Evolutionary conservation across 225 moss, liverwort and hornwort species (phyloP), one percentile per base, ranked within the genome.

Genomic region (Marchantia paleacea): DNA sequence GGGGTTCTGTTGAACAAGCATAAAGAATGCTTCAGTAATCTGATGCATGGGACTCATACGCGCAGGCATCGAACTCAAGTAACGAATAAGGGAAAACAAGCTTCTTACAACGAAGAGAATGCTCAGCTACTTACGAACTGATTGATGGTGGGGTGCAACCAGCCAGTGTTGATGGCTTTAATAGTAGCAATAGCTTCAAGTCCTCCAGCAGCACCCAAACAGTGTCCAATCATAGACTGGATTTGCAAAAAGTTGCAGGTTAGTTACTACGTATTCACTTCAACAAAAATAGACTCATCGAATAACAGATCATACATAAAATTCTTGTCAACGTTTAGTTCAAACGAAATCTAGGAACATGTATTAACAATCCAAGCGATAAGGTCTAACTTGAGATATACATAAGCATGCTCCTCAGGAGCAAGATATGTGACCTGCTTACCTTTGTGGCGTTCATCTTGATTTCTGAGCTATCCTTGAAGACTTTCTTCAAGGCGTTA

Each of bases 161-260:
- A 97, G 74, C 97, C 97, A 72, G 93, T 94, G 82, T 89, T 86
- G 73, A 97, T 97, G 68, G 97, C 97, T 83, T 92, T 90, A 39
- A 97, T 92, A 15, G 94, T 93, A 57, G 97, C 97, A 81, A 97
- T 94, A 47, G 97, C 97, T 84, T 97, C 97, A 55, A 97, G 85
- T 81, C 97, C 97, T 80, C 97, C 97, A 77, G 97, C 97, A 79
- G 97, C 97, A 88, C 97, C 97, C 83, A 97, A 89, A 72, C 96
- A 97, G 86, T 97, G 96, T 26, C 96, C 96, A 83, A 97, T 93
- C 96, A 97, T 97, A 80, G 94, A 94, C 97, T 96, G 86, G 50
- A 78, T 25, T 14, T 65, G 66, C 14, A 8, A 19, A 16, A 29
- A 50, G 0, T 60, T 60, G 15, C 25, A 8, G 25, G 24, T 28